Base-by-base conservation (phyloP, 1,139 yeast species). In the Nakaseomyces bracarensis region DNA sequence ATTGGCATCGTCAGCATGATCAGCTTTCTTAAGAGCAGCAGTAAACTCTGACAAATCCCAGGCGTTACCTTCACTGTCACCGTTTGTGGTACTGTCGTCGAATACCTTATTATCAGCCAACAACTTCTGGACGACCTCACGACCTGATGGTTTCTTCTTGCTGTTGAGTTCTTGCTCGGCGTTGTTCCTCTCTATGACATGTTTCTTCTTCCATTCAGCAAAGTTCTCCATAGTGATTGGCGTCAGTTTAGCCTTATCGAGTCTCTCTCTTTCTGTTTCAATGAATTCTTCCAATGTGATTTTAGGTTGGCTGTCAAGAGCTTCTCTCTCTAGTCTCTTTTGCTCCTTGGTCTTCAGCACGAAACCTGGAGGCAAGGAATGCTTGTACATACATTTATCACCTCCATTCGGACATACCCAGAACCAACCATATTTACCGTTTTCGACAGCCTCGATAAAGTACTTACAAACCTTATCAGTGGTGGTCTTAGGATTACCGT, bases 391-490 rank as follows among this genome's bases (percentile, higher is more conserved):
- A 75, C 99, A 93, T 44, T 77, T 82, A 52, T 82, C 79, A 49
- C 96, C 96, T 33, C 91, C 91, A 55, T 85, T 85, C 28, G 98
- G 99, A 69, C 99, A 91, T 25, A 76, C 75, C 99, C 98, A 91
- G 66, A 91, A 89, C 98, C 98, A 91, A 55, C 99, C 98, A 61
- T 93, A 91, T 63, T 91, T 89, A 45, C 94, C 93, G 59, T 87
- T 87, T 61, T 93, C 98, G 47, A 93, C 97, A 0, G 98, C 98
- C 47, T 87, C 96, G 54, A 91, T 84, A 67, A 93, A 93, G 65
- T 66, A 79, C 64, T 89, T 91, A 74, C 99, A 93, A 38, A 93
- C 87, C 51, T 75, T 93, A 50, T 91, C 97, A 2, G 99, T 93
- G 21, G 97, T 87, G 11, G 96, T 87, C 63, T 80, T 78, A 41